phyloP scores from a whole-genome alignment of 805 yeast species.

The Suhomyces canberraensis region DNA sequence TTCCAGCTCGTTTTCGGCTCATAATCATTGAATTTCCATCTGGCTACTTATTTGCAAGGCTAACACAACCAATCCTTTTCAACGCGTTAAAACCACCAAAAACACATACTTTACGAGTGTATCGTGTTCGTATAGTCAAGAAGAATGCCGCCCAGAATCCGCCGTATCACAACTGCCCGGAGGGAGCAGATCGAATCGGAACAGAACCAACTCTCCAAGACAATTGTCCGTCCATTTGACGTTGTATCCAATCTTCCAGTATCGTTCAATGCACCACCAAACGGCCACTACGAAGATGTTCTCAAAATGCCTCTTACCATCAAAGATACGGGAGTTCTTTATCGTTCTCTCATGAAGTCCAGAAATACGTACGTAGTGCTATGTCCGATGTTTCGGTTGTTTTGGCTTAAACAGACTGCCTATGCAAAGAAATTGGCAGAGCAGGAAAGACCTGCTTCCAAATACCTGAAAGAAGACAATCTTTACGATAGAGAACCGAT shows the following conservation, averaged over 20 bases:
- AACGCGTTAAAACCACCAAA: too few relatives aligned
- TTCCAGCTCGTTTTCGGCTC: too few relatives aligned
- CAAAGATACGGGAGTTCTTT: constrained; percentile 69
- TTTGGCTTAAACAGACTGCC: constrained; percentile 73
- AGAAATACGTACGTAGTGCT: constrained; percentile 57
- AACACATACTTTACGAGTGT: too few relatives aligned
- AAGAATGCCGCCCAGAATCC: constrained; percentile 42
- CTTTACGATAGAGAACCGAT: constrained; percentile 29
- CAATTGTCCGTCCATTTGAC: constrained; percentile 59
- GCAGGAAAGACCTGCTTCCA: constrained; percentile 35
- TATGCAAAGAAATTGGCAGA: constrained; percentile 46
- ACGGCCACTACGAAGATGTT: constrained; percentile 44
- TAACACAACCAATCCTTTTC: too few relatives aligned
- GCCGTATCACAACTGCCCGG: constrained; percentile 42
- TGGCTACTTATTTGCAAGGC: too few relatives aligned
- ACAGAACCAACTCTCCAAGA: constrained; percentile 32
- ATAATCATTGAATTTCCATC: too few relatives aligned
- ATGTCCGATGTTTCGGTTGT: constrained; percentile 68
- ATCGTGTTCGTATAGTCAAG: too few relatives aligned
- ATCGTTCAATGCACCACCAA: constrained; percentile 61
- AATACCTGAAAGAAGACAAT: constrained; percentile 16
- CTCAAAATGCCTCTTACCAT: constrained; percentile 65
- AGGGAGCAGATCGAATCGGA: constrained; percentile 42
- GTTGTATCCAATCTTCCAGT: constrained; percentile 66
- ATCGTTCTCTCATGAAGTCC: constrained; percentile 69